phyloP scores from a whole-genome alignment of 139 green algal genomes.

The Picochlorum sp. region DNA sequence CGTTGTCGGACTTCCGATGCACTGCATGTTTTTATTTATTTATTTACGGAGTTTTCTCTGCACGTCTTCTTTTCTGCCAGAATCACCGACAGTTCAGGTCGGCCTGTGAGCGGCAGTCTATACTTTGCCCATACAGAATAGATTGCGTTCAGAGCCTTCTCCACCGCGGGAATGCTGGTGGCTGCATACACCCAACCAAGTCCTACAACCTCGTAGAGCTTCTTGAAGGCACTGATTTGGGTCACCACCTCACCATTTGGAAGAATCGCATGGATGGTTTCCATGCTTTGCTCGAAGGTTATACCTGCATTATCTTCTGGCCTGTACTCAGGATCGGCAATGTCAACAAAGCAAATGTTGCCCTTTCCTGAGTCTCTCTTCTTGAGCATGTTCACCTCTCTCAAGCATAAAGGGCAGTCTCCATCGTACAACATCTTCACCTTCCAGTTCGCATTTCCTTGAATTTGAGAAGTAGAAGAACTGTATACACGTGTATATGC shows the following conservation, averaged over 20 bases:
- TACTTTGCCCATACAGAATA: constrained; percentile 84
- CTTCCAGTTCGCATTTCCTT: constrained; percentile 26
- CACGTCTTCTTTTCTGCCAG: not conserved
- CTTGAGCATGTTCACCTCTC: constrained; percentile 85
- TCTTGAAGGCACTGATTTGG: constrained; percentile 70
- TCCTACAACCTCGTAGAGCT: constrained; percentile 82
- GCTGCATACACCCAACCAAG: constrained; percentile 81
- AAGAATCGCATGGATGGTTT: constrained; percentile 80
- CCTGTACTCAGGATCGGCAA: constrained; percentile 53
- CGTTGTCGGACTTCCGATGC: too few relatives aligned
- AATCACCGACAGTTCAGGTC: constrained; percentile 30
- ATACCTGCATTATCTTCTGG: constrained; percentile 67
- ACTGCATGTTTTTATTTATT: too few relatives aligned
- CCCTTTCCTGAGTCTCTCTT: constrained; percentile 47
- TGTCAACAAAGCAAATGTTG: constrained; percentile 89
- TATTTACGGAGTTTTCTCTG: not conserved
- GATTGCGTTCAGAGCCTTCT: constrained; percentile 47
- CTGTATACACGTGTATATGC: too few relatives aligned
- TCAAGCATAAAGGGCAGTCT: constrained; percentile 86
- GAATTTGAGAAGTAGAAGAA: too few relatives aligned
- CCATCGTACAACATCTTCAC: constrained; percentile 75
- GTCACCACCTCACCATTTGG: constrained; percentile 64
- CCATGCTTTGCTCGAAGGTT: constrained; percentile 73
- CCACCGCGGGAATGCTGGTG: constrained; percentile 49
- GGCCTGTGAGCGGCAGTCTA: constrained; percentile 60